Evolutionary conservation across 1,284 basidiomycete species (phyloP), one percentile per base, ranked within the genome.

Genomic region (Ganoderma boninense): DNA sequence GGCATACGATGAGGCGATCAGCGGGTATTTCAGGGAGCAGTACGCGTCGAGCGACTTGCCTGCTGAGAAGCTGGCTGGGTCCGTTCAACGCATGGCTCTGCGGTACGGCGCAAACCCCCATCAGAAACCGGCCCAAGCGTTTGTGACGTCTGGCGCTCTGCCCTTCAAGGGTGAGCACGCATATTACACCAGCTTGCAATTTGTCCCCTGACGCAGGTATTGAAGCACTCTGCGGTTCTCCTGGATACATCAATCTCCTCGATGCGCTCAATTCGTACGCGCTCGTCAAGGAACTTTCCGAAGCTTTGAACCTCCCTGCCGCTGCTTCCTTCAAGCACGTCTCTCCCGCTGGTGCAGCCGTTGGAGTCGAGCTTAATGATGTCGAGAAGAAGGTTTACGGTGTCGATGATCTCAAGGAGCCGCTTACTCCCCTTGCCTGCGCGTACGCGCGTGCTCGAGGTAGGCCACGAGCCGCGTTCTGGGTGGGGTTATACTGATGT

Each of bases 261-360:
- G 98, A 99, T 79, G 97, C 96, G 0, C 90, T 99, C 78, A 99
- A 99, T 84, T 97, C 97, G 10, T 99, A 95, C 82, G 97, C 95
- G 0, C 90, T 99, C 62, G 97, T 99, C 72, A 95, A 94, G 79
- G 97, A 99, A 82, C 89, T 99, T 13, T 92, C 96, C 64, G 92
- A 92, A 76, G 95, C 94, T 0, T 90, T 95, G 35, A 85, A 88
- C 69, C 90, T 99, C 65, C 97, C 98, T 20, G 98, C 98, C 32
- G 97, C 97, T 20, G 97, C 97, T 4, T 99, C 97, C 0, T 99
- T 99, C 92, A 99, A 99, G 87, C 97, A 99, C 82, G 98, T 99
- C 71, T 99, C 97, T 26, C 97, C 97, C 14, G 97, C 97, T 0
- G 97, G 97, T 72, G 97, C 95, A 11, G 97, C 97, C 52, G 95